Evolutionary conservation across 768 basidiomycete species (phyloP).

Genomic region (Galerina sulciceps): DNA sequence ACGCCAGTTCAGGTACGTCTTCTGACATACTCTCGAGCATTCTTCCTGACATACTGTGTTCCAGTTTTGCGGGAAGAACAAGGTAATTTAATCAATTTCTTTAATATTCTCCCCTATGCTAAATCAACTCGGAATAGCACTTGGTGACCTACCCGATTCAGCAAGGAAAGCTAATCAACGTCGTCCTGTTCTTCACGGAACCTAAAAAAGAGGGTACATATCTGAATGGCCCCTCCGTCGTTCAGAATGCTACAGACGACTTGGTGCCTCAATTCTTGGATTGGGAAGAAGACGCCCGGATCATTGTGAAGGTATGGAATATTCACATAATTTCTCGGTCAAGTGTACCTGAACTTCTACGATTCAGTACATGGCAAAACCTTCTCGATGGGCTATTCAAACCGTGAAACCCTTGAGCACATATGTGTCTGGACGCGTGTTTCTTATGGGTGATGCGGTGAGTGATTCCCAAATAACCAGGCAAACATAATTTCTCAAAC

Average conservation of each 20-base stretch:
- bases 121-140: constrained; percentile 21
- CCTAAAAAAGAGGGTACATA: constrained; percentile 32
- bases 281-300: constrained; percentile 51
- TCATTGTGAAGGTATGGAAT: constrained; percentile 44
- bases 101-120: too few species aligned
- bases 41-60: not conserved
- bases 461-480: not conserved
- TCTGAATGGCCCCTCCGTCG: constrained; percentile 39
- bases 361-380: constrained; percentile 34
- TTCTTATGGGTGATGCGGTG: constrained; percentile 50
- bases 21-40: not conserved
- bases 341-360: not conserved
- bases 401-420: constrained; percentile 37
- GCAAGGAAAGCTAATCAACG: constrained; percentile 34
- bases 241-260: constrained; percentile 40
- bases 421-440: constrained; percentile 40
- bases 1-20: constrained; percentile 30
- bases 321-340: not conserved
- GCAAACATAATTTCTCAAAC: not conserved
- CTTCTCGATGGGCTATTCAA: constrained; percentile 47
- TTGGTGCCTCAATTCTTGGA: constrained; percentile 38
- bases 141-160: constrained; percentile 38
- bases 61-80: constrained; percentile 37
- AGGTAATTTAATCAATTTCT: constrained; percentile 16
- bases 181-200: constrained; percentile 29